phyloP scores from a whole-genome alignment of 1,284 basidiomycete species.

The Ceratobasidium sp. region DNA sequence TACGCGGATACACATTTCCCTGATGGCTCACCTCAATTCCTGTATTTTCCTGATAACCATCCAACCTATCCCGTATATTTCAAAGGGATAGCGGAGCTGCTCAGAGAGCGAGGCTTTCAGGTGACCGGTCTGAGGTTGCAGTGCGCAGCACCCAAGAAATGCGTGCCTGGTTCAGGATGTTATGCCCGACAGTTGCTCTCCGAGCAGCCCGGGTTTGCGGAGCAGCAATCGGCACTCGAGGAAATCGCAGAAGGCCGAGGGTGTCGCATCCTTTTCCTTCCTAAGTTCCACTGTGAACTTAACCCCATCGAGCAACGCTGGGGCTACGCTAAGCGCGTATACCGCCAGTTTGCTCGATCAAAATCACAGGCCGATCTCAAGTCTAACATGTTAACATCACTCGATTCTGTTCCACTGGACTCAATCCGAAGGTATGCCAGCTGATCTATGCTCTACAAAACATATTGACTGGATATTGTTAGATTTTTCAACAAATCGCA shows the following conservation, averaged over 20 bases:
- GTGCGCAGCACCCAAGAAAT: constrained; percentile 36
- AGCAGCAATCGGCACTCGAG: constrained; percentile 46
- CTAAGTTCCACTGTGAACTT: constrained; percentile 52
- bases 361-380: no score
- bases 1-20: constrained; percentile 47
- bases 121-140: not conserved
- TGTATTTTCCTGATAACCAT: constrained; percentile 50
- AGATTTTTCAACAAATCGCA: no score
- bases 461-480: no score
- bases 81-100: constrained; percentile 51
- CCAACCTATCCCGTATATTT: constrained; percentile 49
- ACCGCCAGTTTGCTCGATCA: constrained; percentile 38
- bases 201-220: constrained; percentile 48
- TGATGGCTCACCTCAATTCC: constrained; percentile 44
- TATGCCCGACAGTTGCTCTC: constrained; percentile 44
- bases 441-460: no score
- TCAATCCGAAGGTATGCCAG: no score
- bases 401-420: no score
- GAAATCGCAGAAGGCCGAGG: constrained; percentile 43
- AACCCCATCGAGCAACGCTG: constrained; percentile 52
- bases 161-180: constrained; percentile 4
- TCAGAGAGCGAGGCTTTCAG: constrained; percentile 47
- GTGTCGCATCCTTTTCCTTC: constrained; percentile 47
- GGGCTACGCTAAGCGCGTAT: constrained; percentile 48
- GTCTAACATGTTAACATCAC: no score